A percentile compares a stretch with the other conserved stretches of the same genome.
Conservation (phyloP, 306 rosid species). For the Vigna mungo region DNA sequence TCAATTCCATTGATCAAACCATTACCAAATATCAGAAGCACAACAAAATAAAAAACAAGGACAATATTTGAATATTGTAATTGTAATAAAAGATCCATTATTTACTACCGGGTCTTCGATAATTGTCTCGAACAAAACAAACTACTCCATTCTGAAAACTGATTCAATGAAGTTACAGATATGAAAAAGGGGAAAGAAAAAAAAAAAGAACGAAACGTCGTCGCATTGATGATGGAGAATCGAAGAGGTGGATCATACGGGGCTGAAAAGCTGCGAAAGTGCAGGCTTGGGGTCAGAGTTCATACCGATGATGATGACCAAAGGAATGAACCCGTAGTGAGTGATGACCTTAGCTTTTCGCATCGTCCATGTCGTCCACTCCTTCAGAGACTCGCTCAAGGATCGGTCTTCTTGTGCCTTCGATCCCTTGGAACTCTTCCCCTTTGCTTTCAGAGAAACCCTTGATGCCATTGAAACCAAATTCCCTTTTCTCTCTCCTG, state of each 20-base stretch:
- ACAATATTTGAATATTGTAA: neutral
- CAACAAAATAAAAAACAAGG: neutral
- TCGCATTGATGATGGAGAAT: neutral
- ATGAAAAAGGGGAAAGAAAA: neutral
- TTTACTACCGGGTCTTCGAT: slow-evolving; percentile 18
- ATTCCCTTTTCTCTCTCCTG: neutral
- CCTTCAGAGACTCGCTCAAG: slow-evolving; percentile 56
- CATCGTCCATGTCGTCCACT: slow-evolving; percentile 84
- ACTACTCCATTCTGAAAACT: slow-evolving; percentile 19
- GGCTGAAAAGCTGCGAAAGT: slow-evolving; percentile 91
- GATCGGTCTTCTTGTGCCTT: slow-evolving; percentile 62
- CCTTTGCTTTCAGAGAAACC: slow-evolving; percentile 78
- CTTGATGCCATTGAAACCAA: slow-evolving; percentile 70
- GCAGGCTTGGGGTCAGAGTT: slow-evolving; percentile 93
- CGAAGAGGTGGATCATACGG: slow-evolving; percentile 63
- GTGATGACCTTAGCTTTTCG: slow-evolving; percentile 83
- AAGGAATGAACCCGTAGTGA: slow-evolving; percentile 93
- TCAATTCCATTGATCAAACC: neutral
- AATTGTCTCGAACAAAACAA: slow-evolving; percentile 17
- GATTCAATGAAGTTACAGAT: slow-evolving; percentile 10
- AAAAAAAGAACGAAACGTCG: neutral
- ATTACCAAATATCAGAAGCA: neutral
- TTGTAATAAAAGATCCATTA: neutral
- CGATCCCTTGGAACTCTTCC: slow-evolving; percentile 67
- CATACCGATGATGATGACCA: slow-evolving; percentile 91